These are phyloP conservation scores for Tylopilus sp. DNA, from an alignment of 768 basidiomycete species.

Conservation along the genomic window DNA sequence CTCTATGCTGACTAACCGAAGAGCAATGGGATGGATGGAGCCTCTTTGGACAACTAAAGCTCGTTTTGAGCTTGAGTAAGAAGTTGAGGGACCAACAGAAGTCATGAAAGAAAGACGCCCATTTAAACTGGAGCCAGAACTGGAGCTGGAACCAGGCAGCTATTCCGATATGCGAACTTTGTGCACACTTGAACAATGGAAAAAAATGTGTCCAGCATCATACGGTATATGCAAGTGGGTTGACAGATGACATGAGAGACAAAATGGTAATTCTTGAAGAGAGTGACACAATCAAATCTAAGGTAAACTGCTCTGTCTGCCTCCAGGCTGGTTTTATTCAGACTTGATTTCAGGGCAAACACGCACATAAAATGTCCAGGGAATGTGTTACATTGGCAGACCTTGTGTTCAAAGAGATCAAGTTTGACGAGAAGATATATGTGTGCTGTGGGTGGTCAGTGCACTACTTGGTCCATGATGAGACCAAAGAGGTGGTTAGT, in stretches of 20 bases:
- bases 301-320: background rate
- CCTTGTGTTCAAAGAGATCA: fast-evolving
- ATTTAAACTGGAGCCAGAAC: background rate
- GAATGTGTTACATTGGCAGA: background rate
- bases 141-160: background rate
- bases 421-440: background rate
- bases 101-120: background rate
- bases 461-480: background rate
- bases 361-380: no score
- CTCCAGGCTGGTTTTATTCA: no score
- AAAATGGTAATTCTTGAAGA: background rate
- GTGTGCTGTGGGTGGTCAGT: background rate
- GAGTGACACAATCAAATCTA: background rate
- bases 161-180: background rate
- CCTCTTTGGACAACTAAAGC: background rate
- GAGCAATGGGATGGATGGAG: background rate
- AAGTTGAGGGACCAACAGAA: background rate
- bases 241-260: background rate
- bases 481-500: background rate
- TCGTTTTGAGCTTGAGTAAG: background rate
- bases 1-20: background rate
- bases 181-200: background rate
- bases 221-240: background rate
- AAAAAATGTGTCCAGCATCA: background rate
- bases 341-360: no score